Conservation (phyloP, 177 flowering plant genomes). For the Vitis hybrid region DNA sequence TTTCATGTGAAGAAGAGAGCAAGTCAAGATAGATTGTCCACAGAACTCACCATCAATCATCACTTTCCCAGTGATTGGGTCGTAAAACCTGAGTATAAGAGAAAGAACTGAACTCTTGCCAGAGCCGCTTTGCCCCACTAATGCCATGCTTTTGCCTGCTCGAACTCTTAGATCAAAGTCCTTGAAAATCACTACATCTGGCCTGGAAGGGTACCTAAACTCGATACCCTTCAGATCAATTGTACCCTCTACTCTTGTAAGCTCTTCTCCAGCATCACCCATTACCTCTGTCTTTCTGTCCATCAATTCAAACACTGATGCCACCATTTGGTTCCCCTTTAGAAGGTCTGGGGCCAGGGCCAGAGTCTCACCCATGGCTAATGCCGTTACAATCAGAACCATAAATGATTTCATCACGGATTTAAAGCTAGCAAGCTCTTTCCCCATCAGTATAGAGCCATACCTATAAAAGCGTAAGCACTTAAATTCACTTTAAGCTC, state of each 20-base stretch:
- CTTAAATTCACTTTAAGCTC: background rate
- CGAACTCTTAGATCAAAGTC: constrained; percentile 67
- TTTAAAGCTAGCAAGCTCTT: constrained; percentile 76
- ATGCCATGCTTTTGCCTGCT: constrained; percentile 77
- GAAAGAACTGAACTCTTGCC: constrained; percentile 93
- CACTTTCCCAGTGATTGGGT: constrained; percentile 78
- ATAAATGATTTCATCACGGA: constrained; percentile 90
- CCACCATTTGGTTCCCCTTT: constrained; percentile 83
- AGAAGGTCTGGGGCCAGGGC: constrained; percentile 91
- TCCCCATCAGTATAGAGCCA: constrained; percentile 87
- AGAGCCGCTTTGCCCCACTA: constrained; percentile 95
- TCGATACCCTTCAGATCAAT: constrained; percentile 66
- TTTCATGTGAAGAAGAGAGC: too few species aligned
- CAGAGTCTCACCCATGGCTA: constrained; percentile 90
- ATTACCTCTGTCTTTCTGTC: constrained; percentile 67
- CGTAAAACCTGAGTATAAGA: constrained; percentile 83
- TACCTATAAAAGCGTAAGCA: constrained; percentile 48
- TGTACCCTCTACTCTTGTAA: constrained; percentile 61
- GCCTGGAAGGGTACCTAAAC: constrained; percentile 91
- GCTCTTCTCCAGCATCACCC: constrained; percentile 72
- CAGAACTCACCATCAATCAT: constrained; percentile 75
- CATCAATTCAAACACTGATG: constrained; percentile 77
- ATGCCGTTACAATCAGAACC: constrained; percentile 88
- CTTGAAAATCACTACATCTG: constrained; percentile 69
- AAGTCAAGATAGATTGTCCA: too few species aligned